A percentile compares a stretch with the other conserved stretches of the same genome.
These are phyloP conservation scores for Penicillium paxilli DNA, from an alignment of 495 filamentous ascomycete genomes.

Conservation along the genomic window DNA sequence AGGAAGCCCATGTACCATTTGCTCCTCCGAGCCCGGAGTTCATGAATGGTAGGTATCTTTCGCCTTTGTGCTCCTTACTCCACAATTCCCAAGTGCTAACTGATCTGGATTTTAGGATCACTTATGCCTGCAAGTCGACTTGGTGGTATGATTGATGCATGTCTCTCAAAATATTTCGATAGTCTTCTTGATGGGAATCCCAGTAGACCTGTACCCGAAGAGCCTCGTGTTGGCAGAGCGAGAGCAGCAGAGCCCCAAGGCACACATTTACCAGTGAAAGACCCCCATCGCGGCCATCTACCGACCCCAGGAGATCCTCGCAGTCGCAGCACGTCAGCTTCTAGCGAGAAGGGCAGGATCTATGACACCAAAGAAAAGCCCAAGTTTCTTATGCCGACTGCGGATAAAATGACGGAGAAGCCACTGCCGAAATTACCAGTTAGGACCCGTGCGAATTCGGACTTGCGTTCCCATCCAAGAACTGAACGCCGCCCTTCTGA, in stretches of 20 bases:
- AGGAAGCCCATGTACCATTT: constrained; percentile 6
- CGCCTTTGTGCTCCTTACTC: no score
- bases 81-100: no score
- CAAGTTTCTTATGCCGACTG: constrained; percentile 12
- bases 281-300: constrained; percentile 14
- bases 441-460: constrained; percentile 32
- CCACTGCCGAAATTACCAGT: constrained; percentile 13
- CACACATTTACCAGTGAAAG: neutral
- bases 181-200: constrained; percentile 24
- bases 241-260: neutral
- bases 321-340: constrained; percentile 33
- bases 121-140: constrained; percentile 50
- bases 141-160: constrained; percentile 51
- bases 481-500: constrained; percentile 17
- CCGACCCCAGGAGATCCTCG: constrained; percentile 24
- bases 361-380: constrained; percentile 17
- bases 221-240: constrained; percentile 12
- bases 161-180: constrained; percentile 53
- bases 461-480: constrained; percentile 25
- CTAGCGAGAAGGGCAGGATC: constrained; percentile 18
- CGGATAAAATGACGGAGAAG: constrained; percentile 18
- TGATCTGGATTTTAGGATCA: constrained; percentile 23
- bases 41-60: neutral
- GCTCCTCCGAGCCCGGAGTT: neutral
- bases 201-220: constrained; percentile 13